Conservation (phyloP, 2,329 filamentous ascomycete genomes). For the Boeremia lycopersici region DNA sequence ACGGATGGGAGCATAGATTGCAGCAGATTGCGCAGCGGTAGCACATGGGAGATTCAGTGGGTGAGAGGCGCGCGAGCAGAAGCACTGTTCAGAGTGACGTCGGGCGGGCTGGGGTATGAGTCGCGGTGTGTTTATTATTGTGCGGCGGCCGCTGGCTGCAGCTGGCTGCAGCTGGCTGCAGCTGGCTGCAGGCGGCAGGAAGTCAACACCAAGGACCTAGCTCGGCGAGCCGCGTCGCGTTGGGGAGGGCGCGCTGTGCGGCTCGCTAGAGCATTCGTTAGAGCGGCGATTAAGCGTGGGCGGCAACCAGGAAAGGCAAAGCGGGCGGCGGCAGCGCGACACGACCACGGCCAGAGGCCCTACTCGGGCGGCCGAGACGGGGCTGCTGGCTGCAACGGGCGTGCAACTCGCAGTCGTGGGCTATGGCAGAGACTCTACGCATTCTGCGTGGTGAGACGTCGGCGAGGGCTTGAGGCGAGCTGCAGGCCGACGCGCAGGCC, state of each 20-base stretch:
- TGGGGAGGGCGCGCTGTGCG: conserved; percentile 9
- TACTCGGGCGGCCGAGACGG: too few species aligned
- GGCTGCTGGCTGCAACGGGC: too few species aligned
- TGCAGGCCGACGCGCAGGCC: too few species aligned
- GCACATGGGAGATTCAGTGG: background rate
- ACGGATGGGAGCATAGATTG: background rate
- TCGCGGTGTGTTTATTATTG: background rate
- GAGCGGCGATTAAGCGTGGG: too few species aligned
- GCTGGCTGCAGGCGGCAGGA: background rate
- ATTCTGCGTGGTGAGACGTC: conserved; percentile 5
- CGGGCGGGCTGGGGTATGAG: background rate
- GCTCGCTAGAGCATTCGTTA: background rate
- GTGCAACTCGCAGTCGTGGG: too few species aligned
- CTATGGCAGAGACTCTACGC: too few species aligned
- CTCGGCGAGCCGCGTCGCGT: conserved; percentile 1
- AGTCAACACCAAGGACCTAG: conserved; percentile 1
- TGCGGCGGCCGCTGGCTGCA: too few species aligned
- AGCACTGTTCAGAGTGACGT: conserved; percentile 9
- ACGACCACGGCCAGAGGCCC: too few species aligned
- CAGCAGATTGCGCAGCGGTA: background rate
- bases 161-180: too few species aligned
- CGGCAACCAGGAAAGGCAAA: too few species aligned
- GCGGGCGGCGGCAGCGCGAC: too few species aligned
- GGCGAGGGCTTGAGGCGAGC: too few species aligned
- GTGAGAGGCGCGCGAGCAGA: background rate